Conservation (phyloP, 2,329 filamentous ascomycete species). For the Decorospora gaudefroyi region DNA sequence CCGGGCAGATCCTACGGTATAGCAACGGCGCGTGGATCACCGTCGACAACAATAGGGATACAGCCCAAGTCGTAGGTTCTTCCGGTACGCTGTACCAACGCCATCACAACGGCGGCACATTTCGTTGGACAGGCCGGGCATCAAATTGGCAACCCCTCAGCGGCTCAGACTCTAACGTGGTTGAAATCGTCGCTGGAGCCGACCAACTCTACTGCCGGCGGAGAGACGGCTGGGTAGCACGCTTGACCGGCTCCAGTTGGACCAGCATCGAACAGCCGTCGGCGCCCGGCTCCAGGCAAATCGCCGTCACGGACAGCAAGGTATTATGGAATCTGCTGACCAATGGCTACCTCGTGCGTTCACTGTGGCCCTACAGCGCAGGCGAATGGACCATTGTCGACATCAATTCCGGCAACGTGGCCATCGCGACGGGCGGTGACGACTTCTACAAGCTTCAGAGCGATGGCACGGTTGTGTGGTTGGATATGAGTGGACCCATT, state of each 20-base stretch:
- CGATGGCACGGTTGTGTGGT: slow-evolving; percentile 32
- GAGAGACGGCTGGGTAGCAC: slow-evolving; percentile 37
- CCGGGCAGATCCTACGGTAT: slow-evolving; percentile 32
- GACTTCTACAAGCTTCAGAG: slow-evolving; percentile 40
- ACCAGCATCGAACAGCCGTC: slow-evolving; percentile 30
- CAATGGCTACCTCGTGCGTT: slow-evolving; percentile 34
- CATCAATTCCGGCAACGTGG: slow-evolving; percentile 25
- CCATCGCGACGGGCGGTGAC: slow-evolving; percentile 33
- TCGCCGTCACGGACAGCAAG: slow-evolving; percentile 32
- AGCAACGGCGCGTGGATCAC: slow-evolving; percentile 24
- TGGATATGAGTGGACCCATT: slow-evolving; percentile 25
- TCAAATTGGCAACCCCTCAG: slow-evolving; percentile 32
- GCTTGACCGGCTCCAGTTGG: slow-evolving; percentile 32
- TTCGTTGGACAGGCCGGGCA: slow-evolving; percentile 23
- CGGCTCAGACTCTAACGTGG: slow-evolving; percentile 24
- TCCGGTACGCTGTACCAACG: slow-evolving; percentile 33
- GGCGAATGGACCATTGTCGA: slow-evolving; percentile 33
- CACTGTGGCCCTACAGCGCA: slow-evolving; percentile 26
- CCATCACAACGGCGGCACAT: slow-evolving; percentile 35
- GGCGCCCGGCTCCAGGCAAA: slow-evolving; percentile 20
- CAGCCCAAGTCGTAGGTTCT: slow-evolving; percentile 34
- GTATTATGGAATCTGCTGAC: slow-evolving; percentile 35
- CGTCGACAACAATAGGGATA: slow-evolving; percentile 34
- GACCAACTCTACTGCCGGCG: slow-evolving; percentile 37
- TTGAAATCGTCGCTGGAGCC: slow-evolving; percentile 35